These are phyloP conservation scores for Rosa persica DNA, from an alignment of 306 rosid species.

Conservation along the genomic window DNA sequence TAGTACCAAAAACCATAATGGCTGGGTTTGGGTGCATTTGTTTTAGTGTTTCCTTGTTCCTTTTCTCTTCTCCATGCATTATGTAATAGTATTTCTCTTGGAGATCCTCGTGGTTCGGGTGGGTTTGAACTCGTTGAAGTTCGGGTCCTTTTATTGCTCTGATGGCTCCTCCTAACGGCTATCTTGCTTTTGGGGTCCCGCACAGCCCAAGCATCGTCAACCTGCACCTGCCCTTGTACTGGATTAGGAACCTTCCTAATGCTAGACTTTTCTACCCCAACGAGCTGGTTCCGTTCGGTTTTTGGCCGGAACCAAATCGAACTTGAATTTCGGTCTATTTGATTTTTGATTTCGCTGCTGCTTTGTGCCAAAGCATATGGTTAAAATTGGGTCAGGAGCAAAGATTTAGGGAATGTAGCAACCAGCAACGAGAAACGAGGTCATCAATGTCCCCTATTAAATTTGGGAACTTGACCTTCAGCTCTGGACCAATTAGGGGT, in stretches of 20 bases:
- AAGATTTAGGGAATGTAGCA: background rate
- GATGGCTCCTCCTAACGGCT: constrained; percentile 28
- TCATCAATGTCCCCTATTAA: background rate
- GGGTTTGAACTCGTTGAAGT: constrained; percentile 14
- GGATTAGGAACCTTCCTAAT: background rate
- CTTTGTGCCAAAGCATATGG: background rate
- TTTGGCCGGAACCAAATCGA: background rate
- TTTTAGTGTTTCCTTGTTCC: background rate
- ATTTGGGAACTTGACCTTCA: background rate
- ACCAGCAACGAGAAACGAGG: background rate
- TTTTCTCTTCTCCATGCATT: constrained; percentile 10
- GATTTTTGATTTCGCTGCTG: background rate
- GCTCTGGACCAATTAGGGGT: background rate
- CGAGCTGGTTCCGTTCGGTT: background rate
- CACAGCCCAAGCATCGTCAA: background rate
- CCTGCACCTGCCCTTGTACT: background rate
- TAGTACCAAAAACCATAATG: background rate
- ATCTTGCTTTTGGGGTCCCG: background rate
- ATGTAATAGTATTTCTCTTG: constrained; percentile 10
- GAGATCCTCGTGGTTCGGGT: constrained; percentile 18
- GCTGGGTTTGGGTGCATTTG: background rate
- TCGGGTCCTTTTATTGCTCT: constrained; percentile 40
- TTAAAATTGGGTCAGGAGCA: background rate
- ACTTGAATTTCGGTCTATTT: background rate
- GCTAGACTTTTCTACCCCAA: background rate